Percentiles rank a stretch among this genome's conserved stretches.
Evolutionary conservation across 169 alveolate species (phyloP).

Genomic region (Babesia caballi): DNA sequence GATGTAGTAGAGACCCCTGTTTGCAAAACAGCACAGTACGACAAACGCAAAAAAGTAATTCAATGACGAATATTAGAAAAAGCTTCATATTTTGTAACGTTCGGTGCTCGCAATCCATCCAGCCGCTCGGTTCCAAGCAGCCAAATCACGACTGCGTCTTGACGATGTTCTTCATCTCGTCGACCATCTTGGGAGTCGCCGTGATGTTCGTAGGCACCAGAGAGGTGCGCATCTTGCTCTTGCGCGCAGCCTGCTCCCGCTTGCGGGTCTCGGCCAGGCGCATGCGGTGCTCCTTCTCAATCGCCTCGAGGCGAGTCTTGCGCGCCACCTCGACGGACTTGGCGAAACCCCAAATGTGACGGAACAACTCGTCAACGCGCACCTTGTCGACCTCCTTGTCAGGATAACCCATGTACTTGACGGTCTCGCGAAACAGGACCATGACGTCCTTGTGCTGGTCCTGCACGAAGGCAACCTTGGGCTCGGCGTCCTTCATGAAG

Average conservation of each 20-base stretch:
- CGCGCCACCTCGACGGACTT: conserved; percentile 78
- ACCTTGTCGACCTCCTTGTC: conserved; percentile 82
- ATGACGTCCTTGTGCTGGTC: conserved; percentile 66
- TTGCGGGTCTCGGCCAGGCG: conserved; percentile 69
- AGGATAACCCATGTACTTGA: conserved; percentile 79
- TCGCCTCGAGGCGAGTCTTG: conserved; percentile 76
- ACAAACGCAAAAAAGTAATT: too few species aligned
- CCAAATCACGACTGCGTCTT: conserved; percentile 10
- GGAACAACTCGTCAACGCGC: conserved; percentile 81
- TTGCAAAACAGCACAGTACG: too few species aligned
- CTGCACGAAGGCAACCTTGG: conserved; percentile 62
- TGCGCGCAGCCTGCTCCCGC: conserved; percentile 54
- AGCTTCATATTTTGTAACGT: too few species aligned
- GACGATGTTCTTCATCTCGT: conserved; percentile 49
- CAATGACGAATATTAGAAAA: too few species aligned
- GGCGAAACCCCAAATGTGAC: conserved; percentile 80
- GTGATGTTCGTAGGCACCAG: conserved; percentile 24
- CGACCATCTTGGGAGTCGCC: conserved; percentile 56
- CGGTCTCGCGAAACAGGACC: conserved; percentile 73
- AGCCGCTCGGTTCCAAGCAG: not conserved
- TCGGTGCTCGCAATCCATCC: too few species aligned
- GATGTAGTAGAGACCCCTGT: too few species aligned
- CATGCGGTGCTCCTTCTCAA: conserved; percentile 67
- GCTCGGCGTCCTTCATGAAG: conserved; percentile 72
- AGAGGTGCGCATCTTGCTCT: conserved; percentile 37